Percentiles rank a stretch among this genome's conserved stretches.
These are phyloP conservation scores for Krasilnikovozyma curviuscula DNA, from an alignment of 768 basidiomycete genomes.

Conservation along the genomic window DNA sequence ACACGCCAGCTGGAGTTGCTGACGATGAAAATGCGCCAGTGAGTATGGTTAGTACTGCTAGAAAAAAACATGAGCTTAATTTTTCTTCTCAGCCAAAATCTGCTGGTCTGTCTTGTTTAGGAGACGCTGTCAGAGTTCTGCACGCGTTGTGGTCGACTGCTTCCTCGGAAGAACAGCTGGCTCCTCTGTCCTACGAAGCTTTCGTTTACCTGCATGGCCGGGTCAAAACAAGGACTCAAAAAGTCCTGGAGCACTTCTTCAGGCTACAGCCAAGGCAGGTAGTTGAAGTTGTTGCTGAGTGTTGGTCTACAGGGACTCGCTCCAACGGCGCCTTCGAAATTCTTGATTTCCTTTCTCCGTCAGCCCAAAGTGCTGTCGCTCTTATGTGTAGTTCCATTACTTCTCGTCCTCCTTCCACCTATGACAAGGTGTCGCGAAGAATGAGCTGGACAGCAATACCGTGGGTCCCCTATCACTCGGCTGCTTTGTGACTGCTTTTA, in stretches of 20 bases:
- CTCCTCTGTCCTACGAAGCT: slow-evolving; percentile 37
- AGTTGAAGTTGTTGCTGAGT: slow-evolving; percentile 60
- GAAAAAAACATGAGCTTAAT: too few species aligned
- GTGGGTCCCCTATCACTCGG: neutral
- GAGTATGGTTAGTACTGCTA: too few species aligned
- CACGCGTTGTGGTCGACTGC: slow-evolving; percentile 47
- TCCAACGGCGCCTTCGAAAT: slow-evolving; percentile 42
- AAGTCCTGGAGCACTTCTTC: slow-evolving; percentile 71
- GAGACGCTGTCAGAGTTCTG: slow-evolving; percentile 58
- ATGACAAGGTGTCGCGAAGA: neutral
- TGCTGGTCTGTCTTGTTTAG: too few species aligned
- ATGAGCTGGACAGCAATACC: too few species aligned
- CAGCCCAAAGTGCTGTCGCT: slow-evolving; percentile 67
- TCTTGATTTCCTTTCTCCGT: slow-evolving; percentile 62
- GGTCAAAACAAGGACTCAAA: slow-evolving; percentile 47
- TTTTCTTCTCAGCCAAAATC: too few species aligned
- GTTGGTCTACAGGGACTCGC: slow-evolving; percentile 35
- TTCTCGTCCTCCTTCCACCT: neutral
- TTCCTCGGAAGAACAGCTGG: too few species aligned
- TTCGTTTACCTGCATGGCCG: slow-evolving; percentile 47
- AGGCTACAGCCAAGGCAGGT: slow-evolving; percentile 60
- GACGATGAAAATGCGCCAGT: too few species aligned
- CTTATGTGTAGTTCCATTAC: slow-evolving; percentile 56
- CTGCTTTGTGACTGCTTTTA: neutral
- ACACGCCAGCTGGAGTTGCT: too few species aligned